Evolutionary conservation across 2,329 filamentous ascomycete genomes (phyloP), one percentile per base, ranked within the genome.

Genomic region (Beauveria asiatica): DNA sequence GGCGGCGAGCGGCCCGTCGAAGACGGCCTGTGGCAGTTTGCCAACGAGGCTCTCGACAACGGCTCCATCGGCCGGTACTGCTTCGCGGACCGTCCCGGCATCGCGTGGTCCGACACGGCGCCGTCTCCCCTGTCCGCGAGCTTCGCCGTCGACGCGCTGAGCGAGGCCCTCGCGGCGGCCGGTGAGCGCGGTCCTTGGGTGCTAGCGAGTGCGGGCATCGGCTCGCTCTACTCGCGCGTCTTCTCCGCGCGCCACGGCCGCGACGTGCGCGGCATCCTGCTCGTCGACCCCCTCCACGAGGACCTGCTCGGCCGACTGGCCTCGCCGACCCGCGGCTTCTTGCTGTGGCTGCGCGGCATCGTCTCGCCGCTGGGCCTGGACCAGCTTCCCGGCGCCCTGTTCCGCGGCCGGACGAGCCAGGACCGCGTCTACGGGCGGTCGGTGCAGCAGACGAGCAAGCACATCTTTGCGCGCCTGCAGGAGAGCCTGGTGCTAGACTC

Each of bases 101-200:
- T 93, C 60, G 93, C 83, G 7, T 96, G 91, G 80, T 85, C 83
- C 51, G 94, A 99, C 73, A 93, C 94, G 59, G 92, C 93, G 0
- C 94, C 94, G 2, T 97, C 92, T 6, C 94, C 94, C 0, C 87
- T 96, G 67, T 96, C 90, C 5, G 93, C 91, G 5, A 92, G 92
- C 48, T 96, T 97, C 83, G 88, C 89, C n/a, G 87, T 90, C 5
- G 92, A 96, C 68, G 90, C 87, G 0, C 78, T 97, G 27, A 92
- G 90, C 48, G 92, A 97, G 75, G 90, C 92, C 3, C 81, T 99
- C 6, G 86, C 88, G 2, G 79, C 84, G 45, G 85, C 89, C 3
- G 92, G 87, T 27, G 94, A 97, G 74, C 80, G 85, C 52, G 92
- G 93, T 0, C 93, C 94, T 0, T 99, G 90, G 88, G 81, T 99